Evolutionary conservation across 1,284 basidiomycete genomes (phyloP).

Genomic region (Sanghuangporus sanghuang): DNA sequence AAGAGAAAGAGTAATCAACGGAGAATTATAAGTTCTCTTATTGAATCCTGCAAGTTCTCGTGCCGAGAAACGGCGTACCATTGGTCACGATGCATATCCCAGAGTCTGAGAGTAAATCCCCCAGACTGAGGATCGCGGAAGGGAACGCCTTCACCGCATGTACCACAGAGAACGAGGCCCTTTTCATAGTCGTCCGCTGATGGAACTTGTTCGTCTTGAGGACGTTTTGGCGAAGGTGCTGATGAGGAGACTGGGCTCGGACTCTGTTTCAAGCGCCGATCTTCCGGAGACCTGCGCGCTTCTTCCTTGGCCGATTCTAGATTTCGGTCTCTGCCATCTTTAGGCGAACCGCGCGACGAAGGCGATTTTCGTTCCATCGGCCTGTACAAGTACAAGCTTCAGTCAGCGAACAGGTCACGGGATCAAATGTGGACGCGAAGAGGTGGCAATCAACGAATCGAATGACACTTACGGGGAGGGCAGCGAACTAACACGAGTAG

Average conservation of each 20-base stretch:
- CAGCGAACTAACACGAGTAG: slow-evolving; percentile 6
- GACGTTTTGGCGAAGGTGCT: slow-evolving; percentile 24
- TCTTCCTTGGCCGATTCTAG: background rate
- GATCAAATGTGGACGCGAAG: background rate
- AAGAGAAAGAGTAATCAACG: background rate
- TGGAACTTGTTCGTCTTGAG: slow-evolving; percentile 5
- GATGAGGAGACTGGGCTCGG: slow-evolving; percentile 36
- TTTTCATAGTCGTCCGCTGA: slow-evolving; percentile 24
- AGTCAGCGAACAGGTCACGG: background rate
- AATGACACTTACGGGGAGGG: slow-evolving; percentile 10
- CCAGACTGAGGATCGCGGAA: slow-evolving; percentile 58
- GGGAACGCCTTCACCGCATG: slow-evolving; percentile 52
- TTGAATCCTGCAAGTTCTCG: background rate
- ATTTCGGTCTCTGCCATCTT: background rate
- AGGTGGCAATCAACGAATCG: background rate
- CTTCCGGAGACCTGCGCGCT: background rate
- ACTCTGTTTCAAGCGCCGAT: background rate
- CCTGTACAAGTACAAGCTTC: background rate
- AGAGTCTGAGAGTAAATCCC: slow-evolving; percentile 58
- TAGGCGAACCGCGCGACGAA: background rate
- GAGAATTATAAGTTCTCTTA: too few species aligned
- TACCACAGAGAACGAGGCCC: slow-evolving; percentile 58
- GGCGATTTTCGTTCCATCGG: slow-evolving; percentile 13
- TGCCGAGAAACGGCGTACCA: slow-evolving; percentile 40
- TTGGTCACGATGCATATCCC: slow-evolving; percentile 57